Percentiles rank a stretch among this genome's conserved stretches.
phyloP scores from a whole-genome alignment of 306 rosid species.

The Benincasa hispida region DNA sequence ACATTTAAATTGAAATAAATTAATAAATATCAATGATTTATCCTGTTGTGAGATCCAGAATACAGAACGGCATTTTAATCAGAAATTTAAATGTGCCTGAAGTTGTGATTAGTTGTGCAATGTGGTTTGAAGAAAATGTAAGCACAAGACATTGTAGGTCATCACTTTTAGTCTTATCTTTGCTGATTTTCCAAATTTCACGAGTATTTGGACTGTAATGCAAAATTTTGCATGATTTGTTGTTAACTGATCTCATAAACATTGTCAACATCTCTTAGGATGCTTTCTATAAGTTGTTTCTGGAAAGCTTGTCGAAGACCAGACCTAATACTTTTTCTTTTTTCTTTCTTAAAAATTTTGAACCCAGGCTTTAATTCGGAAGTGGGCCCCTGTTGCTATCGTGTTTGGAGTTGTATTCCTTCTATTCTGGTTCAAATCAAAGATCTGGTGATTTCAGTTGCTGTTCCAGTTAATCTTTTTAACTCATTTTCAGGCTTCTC shows the following conservation, averaged over 20 bases:
- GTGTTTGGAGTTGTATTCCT: conserved; percentile 94
- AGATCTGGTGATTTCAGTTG: conserved; percentile 69
- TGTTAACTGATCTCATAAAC: neutral
- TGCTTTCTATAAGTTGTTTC: neutral
- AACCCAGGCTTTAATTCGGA: conserved; percentile 71
- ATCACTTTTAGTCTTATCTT: neutral
- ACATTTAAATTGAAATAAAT: neutral
- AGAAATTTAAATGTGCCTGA: neutral
- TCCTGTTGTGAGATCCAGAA: neutral
- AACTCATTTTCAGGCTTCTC: conserved; percentile 2
- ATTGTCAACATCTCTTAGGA: neutral
- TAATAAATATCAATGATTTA: neutral
- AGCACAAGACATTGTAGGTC: neutral
- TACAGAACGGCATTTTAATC: neutral
- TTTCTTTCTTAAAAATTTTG: neutral
- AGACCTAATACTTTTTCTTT: neutral
- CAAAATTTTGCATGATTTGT: neutral
- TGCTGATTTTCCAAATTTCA: neutral
- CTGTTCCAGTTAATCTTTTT: neutral
- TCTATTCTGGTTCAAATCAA: conserved; percentile 90
- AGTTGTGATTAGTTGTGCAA: neutral
- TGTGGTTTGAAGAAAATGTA: neutral
- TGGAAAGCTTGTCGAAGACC: neutral
- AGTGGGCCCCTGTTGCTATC: conserved; percentile 97
- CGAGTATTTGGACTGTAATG: neutral